These are phyloP conservation scores for Quercus ilex DNA, from an alignment of 306 rosid species.

Conservation along the genomic window DNA sequence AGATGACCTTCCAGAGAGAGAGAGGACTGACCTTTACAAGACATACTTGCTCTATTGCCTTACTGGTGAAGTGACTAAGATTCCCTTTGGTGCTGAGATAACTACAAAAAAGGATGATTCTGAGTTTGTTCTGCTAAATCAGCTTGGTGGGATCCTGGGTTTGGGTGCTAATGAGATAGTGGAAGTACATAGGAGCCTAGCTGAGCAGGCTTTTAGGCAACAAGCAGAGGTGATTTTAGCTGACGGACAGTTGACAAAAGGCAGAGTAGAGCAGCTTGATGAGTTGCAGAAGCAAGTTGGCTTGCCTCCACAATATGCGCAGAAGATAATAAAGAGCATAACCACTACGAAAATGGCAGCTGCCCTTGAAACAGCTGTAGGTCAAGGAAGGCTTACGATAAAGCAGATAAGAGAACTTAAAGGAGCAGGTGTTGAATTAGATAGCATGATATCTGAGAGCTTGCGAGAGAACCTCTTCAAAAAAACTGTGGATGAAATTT, in stretches of 20 bases:
- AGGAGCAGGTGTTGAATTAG: conserved; percentile 78
- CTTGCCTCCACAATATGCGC: conserved; percentile 81
- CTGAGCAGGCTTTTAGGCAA: conserved; percentile 93
- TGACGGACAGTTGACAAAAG: conserved; percentile 90
- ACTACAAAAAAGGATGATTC: conserved; percentile 85
- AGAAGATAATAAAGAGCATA: conserved; percentile 87
- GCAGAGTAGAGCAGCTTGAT: conserved; percentile 80
- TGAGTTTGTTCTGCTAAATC: conserved; percentile 69
- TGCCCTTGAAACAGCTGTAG: conserved; percentile 88
- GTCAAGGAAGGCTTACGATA: conserved; percentile 83
- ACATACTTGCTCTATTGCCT: conserved; percentile 78
- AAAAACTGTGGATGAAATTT: conserved; percentile 84
- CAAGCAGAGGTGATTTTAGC: conserved; percentile 96
- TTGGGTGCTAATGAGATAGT: conserved; percentile 67
- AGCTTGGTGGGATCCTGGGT: conserved; percentile 88
- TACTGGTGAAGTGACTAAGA: conserved; percentile 77
- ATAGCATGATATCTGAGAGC: conserved; percentile 81
- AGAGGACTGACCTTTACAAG: conserved; percentile 86
- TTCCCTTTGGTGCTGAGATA: conserved; percentile 80
- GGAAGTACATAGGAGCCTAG: conserved; percentile 82
- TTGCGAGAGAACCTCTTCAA: conserved; percentile 86
- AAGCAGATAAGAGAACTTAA: conserved; percentile 96
- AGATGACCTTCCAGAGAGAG: conserved; percentile 88
- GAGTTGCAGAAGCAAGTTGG: conserved; percentile 86
- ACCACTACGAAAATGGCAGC: conserved; percentile 94